A percentile compares a stretch with the other conserved stretches of the same genome.
Evolutionary conservation across 1,284 basidiomycete genomes (phyloP).

Genomic region (Apiotrichum veenhuisii): DNA sequence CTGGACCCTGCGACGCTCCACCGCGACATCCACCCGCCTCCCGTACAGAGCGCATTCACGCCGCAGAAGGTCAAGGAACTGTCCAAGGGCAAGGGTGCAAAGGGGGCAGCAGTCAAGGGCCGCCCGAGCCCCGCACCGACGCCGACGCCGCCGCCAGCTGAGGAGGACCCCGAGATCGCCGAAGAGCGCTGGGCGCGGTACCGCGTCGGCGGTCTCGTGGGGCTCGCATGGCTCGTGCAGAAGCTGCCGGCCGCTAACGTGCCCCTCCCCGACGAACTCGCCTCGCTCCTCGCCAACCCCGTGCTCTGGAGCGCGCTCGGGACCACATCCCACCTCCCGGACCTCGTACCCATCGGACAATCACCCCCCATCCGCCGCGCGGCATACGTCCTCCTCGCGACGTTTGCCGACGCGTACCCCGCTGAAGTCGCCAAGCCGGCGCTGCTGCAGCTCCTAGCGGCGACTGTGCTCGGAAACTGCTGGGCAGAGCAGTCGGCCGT

Average conservation of each 20-base stretch:
- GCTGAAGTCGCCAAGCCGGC: conserved; percentile 26
- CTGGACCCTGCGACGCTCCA: conserved; percentile 67
- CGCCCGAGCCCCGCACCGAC: conserved; percentile 13
- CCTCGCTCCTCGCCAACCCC: conserved; percentile 31
- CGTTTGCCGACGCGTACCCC: conserved; percentile 30
- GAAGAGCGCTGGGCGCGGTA: conserved; percentile 66
- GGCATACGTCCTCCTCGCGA: conserved; percentile 34
- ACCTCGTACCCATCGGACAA: conserved; percentile 16
- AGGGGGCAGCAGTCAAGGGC: conserved; percentile 12
- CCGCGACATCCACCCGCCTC: conserved; percentile 63
- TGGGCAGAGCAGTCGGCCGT: conserved; percentile 69
- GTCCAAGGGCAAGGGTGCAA: conserved; percentile 20
- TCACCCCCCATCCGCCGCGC: conserved; percentile 43
- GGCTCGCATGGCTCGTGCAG: conserved; percentile 57
- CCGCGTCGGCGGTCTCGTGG: conserved; percentile 67
- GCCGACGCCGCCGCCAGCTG: conserved; percentile 15
- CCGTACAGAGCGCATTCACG: conserved; percentile 26
- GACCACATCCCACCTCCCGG: conserved; percentile 4
- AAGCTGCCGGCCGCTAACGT: conserved; percentile 25
- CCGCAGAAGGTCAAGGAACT: conserved; percentile 15
- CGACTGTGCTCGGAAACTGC: conserved; percentile 64
- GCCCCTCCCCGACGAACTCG: conserved; percentile 21
- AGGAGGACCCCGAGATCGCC: conserved; percentile 47
- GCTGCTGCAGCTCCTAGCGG: conserved; percentile 53
- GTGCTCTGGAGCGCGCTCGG: conserved; percentile 39